Conservation (phyloP, 2,329 filamentous ascomycete species). For the Stemphylium vesicarium region DNA sequence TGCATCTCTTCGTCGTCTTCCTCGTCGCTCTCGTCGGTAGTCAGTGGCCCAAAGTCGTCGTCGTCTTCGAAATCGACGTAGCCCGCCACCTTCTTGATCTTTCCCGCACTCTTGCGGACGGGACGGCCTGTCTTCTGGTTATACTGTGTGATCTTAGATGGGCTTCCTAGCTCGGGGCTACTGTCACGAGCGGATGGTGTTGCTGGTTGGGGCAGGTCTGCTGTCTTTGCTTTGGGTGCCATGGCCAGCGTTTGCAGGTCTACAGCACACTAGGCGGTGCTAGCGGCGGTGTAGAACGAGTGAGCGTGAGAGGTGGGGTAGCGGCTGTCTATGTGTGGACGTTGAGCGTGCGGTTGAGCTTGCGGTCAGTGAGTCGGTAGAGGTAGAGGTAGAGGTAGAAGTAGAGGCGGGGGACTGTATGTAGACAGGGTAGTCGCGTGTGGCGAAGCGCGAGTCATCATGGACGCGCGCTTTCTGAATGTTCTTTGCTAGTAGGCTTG, state of each 20-base stretch:
- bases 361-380: not conserved
- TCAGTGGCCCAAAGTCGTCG: slow-evolving; percentile 40
- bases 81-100: slow-evolving; percentile 41
- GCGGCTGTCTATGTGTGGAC: not conserved
- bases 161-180: slow-evolving; percentile 42
- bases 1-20: slow-evolving; percentile 38
- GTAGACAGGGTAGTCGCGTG: not conserved
- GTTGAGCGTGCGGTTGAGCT: slow-evolving; percentile 9
- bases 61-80: slow-evolving; percentile 50
- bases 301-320: slow-evolving; percentile 3
- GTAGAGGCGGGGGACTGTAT: not conserved
- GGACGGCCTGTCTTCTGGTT: slow-evolving; percentile 52
- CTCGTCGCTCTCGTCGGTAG: slow-evolving; percentile 16
- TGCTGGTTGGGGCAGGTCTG: slow-evolving; percentile 3
- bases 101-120: slow-evolving; percentile 51
- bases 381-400: not conserved
- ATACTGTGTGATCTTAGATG: slow-evolving; percentile 39
- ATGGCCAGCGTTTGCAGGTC: not conserved
- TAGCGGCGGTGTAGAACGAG: slow-evolving; percentile 7
- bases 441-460: slow-evolving; percentile 3
- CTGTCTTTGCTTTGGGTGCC: not conserved
- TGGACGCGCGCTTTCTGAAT: slow-evolving; percentile 9
- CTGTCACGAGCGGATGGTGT: slow-evolving; percentile 1
- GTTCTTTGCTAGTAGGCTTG: slow-evolving; percentile 9
- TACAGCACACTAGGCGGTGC: not conserved